Conservation (phyloP, 75 land plant species). For the Isoetes taiwanensis region DNA sequence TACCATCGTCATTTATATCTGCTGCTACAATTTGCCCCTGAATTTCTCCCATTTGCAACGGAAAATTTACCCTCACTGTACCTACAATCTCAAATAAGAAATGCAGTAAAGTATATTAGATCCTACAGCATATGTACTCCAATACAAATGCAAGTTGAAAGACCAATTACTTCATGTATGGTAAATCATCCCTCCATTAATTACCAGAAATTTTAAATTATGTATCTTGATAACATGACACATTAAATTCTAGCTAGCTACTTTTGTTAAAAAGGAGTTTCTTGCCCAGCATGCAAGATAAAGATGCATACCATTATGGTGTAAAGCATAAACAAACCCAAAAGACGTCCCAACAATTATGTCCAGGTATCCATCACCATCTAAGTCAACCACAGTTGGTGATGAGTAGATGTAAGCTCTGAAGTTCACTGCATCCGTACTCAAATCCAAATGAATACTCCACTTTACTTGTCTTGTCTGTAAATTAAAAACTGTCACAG, state of each 20-base stretch:
- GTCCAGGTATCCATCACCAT: conserved; percentile 88
- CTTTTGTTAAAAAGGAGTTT: too few relatives aligned
- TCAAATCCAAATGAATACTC: conserved; percentile 61
- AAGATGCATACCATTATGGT: conserved; percentile 92
- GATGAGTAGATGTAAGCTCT: conserved; percentile 95
- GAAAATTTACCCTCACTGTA: conserved; percentile 60
- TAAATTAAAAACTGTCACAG: conserved; percentile 83
- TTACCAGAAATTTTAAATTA: too few relatives aligned
- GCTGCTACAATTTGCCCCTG: conserved; percentile 84
- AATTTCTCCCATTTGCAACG: conserved; percentile 95
- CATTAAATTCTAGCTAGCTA: too few relatives aligned
- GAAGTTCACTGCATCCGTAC: conserved; percentile 63
- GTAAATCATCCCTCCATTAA: too few relatives aligned
- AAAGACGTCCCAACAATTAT: conserved; percentile 91
- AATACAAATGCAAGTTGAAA: too few relatives aligned
- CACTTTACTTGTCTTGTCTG: conserved; percentile 97
- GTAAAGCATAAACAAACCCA: conserved; percentile 83
- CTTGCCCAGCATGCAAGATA: too few relatives aligned
- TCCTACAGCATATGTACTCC: too few relatives aligned
- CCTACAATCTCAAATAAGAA: conserved; percentile 29
- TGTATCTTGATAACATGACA: too few relatives aligned
- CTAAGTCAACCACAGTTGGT: conserved; percentile 87
- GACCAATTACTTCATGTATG: too few relatives aligned
- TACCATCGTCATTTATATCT: conserved; percentile 98
- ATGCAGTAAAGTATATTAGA: too few relatives aligned